These are phyloP conservation scores for Choricystis sp. DNA, from an alignment of 139 green algal species.

Conservation along the genomic window DNA sequence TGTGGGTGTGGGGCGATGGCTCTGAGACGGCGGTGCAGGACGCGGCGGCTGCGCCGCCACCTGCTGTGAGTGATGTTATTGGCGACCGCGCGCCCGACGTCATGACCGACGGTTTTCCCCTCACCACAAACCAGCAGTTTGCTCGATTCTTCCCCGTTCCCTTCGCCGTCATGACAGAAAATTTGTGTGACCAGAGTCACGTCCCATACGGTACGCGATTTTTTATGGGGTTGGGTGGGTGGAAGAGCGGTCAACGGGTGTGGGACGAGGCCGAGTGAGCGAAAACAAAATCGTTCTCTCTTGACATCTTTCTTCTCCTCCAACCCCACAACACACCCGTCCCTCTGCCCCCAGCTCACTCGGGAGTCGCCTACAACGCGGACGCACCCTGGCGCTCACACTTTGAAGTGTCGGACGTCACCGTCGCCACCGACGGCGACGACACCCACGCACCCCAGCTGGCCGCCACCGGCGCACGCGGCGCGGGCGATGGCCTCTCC, in stretches of 20 bases:
- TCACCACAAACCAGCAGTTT: constrained; percentile 1
- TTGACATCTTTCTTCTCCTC: too few relatives aligned
- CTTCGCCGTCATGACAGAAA: constrained; percentile 10
- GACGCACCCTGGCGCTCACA: constrained; percentile 5
- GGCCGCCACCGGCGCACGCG: background rate
- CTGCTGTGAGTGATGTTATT: too few relatives aligned
- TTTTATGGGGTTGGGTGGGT: too few relatives aligned
- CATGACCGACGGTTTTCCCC: background rate
- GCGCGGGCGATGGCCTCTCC: constrained; percentile 5
- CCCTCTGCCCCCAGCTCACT: too few relatives aligned
- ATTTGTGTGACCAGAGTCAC: background rate
- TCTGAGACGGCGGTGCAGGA: background rate
- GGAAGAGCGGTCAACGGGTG: too few relatives aligned
- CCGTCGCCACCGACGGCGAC: too few relatives aligned
- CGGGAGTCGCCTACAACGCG: background rate
- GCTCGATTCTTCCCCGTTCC: constrained; percentile 9
- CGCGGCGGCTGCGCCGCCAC: background rate
- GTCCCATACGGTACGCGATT: background rate
- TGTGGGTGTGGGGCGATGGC: constrained; percentile 12
- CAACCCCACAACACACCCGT: too few relatives aligned
- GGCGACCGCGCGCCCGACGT: too few relatives aligned
- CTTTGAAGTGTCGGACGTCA: constrained; percentile 10
- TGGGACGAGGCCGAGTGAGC: too few relatives aligned
- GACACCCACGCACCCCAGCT: too few relatives aligned
- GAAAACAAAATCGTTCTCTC: too few relatives aligned